phyloP scores from a whole-genome alignment of 257 asterid species.

The Perilla frutescens region DNA sequence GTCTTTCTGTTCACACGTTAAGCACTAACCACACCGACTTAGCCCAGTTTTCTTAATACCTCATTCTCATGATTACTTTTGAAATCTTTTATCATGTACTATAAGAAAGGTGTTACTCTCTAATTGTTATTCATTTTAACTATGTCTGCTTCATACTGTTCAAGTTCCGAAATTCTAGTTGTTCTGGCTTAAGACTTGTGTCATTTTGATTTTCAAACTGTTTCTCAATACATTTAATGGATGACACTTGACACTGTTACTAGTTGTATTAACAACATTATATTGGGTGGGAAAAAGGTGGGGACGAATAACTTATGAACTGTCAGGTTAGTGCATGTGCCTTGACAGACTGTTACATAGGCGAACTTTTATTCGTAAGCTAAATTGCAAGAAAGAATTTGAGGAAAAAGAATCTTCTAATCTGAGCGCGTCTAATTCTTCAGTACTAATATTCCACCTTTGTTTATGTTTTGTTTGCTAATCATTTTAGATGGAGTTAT shows the following conservation, averaged over 20 bases:
- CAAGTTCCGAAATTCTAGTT: not conserved
- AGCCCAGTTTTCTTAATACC: not conserved
- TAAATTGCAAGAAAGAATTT: not conserved
- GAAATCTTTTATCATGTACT: not conserved
- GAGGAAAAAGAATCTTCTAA: not conserved
- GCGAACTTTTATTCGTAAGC: not conserved
- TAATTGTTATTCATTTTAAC: not conserved
- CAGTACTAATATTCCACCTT: not conserved
- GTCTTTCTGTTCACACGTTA: not conserved
- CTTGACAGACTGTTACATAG: not conserved
- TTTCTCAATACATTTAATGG: not conserved
- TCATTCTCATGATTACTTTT: not conserved
- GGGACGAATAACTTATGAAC: not conserved
- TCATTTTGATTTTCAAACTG: not conserved
- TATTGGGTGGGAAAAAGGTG: not conserved
- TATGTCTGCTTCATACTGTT: not conserved
- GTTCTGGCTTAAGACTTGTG: not conserved
- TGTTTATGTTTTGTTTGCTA: constrained; percentile 20
- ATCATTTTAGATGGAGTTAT: not conserved
- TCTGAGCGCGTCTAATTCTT: constrained; percentile 1
- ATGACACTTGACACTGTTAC: not conserved
- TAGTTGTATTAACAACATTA: not conserved
- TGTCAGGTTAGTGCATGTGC: not conserved
- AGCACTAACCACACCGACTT: too few relatives aligned
- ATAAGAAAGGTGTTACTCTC: not conserved